Conservation (phyloP, 257 asterid genomes). For the Euphrasia confusa region DNA sequence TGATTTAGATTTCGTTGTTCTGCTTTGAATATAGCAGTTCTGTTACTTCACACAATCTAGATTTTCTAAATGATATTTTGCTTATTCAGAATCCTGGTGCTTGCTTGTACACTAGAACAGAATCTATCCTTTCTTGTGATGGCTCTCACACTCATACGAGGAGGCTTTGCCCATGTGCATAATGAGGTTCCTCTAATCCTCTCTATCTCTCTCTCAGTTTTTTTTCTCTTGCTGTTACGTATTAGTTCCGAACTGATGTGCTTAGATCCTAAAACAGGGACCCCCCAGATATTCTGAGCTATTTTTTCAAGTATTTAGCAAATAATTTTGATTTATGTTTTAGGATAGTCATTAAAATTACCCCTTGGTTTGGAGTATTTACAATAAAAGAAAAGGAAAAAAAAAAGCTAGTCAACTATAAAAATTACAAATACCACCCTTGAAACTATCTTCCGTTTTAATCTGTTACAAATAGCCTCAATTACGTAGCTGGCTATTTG, state of each 20-base stretch:
- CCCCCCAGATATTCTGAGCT: neutral
- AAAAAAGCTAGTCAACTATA: too few species aligned
- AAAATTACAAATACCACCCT: too few species aligned
- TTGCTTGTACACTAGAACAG: conserved; percentile 56
- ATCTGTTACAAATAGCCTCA: too few species aligned
- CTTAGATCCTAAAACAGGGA: neutral
- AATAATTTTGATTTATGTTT: too few species aligned
- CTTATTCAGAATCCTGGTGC: conserved; percentile 65
- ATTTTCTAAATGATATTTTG: conserved; percentile 1
- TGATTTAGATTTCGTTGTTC: neutral
- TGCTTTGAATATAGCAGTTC: neutral
- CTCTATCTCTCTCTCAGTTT: neutral
- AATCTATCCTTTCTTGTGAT: conserved; percentile 65
- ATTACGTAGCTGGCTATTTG: too few species aligned
- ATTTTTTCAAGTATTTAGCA: too few species aligned
- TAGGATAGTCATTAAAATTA: too few species aligned
- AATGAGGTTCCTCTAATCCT: conserved; percentile 16
- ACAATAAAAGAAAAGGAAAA: too few species aligned
- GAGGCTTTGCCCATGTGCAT: conserved; percentile 83
- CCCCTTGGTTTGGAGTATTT: too few species aligned
- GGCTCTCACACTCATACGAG: conserved; percentile 53
- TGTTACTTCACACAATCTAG: neutral
- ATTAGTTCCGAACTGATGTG: neutral
- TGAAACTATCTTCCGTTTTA: too few species aligned
- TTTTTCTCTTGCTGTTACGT: too few species aligned